Percentiles rank a stretch among this genome's conserved stretches.
Conservation (phyloP, 352 stramenopile species). For the Globisporangium paroecandrum region DNA sequence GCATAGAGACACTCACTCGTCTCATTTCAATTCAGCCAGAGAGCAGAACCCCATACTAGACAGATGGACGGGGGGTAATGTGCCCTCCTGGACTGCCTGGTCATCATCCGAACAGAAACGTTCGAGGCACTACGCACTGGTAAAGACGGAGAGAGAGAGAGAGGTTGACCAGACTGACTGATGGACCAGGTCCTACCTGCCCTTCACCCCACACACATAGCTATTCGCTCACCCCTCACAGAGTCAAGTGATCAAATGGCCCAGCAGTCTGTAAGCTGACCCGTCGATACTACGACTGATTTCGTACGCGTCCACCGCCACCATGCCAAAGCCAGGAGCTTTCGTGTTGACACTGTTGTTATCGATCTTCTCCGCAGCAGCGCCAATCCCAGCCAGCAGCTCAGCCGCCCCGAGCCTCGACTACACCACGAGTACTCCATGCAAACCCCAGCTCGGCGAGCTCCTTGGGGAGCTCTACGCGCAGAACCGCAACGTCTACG, state of each 20-base stretch:
- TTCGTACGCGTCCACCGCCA: not conserved
- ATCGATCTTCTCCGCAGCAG: not conserved
- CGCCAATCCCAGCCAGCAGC: not conserved
- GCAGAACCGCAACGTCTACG: not conserved
- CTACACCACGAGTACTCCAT: not conserved
- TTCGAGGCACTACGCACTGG: not conserved
- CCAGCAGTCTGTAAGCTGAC: not conserved
- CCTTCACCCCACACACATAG: not conserved
- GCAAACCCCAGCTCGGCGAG: not conserved
- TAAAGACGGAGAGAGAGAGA: not conserved
- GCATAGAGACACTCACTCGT: not conserved
- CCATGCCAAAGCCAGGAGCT: not conserved
- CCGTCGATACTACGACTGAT: not conserved
- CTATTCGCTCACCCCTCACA: not conserved
- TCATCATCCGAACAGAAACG: not conserved
- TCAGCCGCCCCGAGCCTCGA: not conserved
- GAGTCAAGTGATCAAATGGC: not conserved
- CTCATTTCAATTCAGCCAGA: not conserved
- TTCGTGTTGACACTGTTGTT: not conserved
- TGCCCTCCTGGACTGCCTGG: not conserved
- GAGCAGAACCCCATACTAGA: not conserved
- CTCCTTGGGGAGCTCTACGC: conserved; percentile 1
- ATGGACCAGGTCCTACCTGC: not conserved
- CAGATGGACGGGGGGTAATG: too few relatives aligned
- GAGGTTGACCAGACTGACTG: not conserved